Conservation (phyloP, 768 basidiomycete species). For the Tylopilus plumbeoviolaceoides region DNA sequence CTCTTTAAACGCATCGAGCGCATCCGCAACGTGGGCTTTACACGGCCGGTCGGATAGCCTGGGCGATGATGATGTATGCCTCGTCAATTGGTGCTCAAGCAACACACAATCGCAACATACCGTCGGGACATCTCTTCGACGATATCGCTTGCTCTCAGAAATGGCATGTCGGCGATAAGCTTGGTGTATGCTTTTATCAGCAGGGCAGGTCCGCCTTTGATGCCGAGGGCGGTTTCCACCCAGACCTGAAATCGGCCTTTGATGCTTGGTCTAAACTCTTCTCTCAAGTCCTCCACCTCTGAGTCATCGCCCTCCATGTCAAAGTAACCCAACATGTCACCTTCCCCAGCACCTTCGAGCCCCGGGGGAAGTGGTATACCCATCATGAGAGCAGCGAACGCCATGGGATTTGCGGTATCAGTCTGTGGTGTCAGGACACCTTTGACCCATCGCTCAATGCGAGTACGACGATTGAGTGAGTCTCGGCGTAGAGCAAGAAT, state of each 20-base stretch:
- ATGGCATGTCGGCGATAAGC: conserved; percentile 53
- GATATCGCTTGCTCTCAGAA: conserved; percentile 45
- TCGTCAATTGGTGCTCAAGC: not conserved
- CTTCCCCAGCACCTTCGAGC: conserved; percentile 36
- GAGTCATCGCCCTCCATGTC: conserved; percentile 51
- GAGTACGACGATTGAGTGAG: conserved; percentile 39
- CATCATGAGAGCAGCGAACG: conserved; percentile 65
- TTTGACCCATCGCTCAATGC: conserved; percentile 52
- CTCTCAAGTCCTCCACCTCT: conserved; percentile 56
- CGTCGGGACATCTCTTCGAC: conserved; percentile 52
- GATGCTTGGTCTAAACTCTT: conserved; percentile 57
- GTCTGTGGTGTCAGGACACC: conserved; percentile 38
- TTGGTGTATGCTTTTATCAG: conserved; percentile 42
- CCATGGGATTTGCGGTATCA: conserved; percentile 45
- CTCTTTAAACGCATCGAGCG: conserved; percentile 41
- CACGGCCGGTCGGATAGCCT: conserved; percentile 55
- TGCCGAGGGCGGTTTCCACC: conserved; percentile 36
- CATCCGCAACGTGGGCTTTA: conserved; percentile 50
- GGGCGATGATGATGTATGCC: not conserved
- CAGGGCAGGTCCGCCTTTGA: conserved; percentile 38
- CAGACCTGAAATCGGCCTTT: conserved; percentile 58
- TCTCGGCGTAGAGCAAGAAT: conserved; percentile 42
- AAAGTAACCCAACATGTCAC: conserved; percentile 47
- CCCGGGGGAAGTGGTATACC: conserved; percentile 42
- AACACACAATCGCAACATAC: conserved; percentile 31